Evolutionary conservation across 2,329 filamentous ascomycete species (phyloP), one percentile per base, ranked within the genome.

Genomic region (Lizonia empirigonia): DNA sequence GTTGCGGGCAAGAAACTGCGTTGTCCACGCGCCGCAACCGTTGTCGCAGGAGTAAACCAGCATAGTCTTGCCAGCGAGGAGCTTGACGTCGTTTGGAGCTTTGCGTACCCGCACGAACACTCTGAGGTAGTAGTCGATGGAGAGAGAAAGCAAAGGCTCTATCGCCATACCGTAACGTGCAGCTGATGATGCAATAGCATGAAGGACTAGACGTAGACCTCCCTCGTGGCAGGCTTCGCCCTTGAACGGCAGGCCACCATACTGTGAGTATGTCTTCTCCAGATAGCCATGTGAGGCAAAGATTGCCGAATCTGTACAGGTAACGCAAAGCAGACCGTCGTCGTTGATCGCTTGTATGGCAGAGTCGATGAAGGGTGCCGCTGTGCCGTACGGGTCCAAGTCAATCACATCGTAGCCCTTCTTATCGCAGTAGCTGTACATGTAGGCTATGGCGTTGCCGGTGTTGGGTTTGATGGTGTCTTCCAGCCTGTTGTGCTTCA

Each of bases 261-360:
- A 99, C n/a, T 96, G 80, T 1, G 93, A 87, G 71, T 87, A 99
- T 3, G 91, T 85, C 78, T 99, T 99, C 72, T 99, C 94, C 2
- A 90, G 86, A 68, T 97, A 99, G 48, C 92, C 91, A 62, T 90
- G 89, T 0, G 93, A 96, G 1, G 93, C 93, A 82, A 92, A 99
- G 2, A 99, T 90, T 8, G 89, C 91, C 8, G 93, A 92, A 72
- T 99, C 94, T 0, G 94, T 99, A 74, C 94, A 99, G 1, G 94
- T 99, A 5, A 99, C 89, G 70, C 92, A 97, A 4, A 99, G 81
- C 30, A 99, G 80, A 4, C 94, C 94, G 1, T 93, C 93, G 62
- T 97, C 90, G 58, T 88, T 85, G 7, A 97, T 83, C 1, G 90
- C 85, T 74, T 97, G 92, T 7, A 99, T 80, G 1, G 94, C 91